Evolutionary conservation across 1,284 basidiomycete genomes (phyloP).

Genomic region (Volvariella volvacea): DNA sequence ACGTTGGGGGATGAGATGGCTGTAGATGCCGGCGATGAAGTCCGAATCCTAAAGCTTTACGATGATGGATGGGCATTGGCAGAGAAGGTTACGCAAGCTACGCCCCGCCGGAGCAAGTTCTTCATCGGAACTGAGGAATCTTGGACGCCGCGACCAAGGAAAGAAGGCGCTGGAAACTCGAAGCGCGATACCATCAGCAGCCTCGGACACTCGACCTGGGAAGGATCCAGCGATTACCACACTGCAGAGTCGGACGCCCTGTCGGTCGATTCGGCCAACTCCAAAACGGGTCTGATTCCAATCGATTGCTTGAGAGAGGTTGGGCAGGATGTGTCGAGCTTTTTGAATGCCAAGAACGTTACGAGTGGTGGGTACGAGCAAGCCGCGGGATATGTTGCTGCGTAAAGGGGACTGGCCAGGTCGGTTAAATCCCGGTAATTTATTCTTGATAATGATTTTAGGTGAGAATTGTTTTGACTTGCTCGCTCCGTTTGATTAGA

Average conservation of each 20-base stretch:
- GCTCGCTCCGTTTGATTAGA: no score
- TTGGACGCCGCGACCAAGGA: conserved; percentile 49
- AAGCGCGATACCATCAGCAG: conserved; percentile 14
- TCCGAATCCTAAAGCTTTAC: conserved; percentile 7
- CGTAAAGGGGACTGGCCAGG: no score
- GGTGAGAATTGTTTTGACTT: no score
- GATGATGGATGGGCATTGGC: conserved; percentile 8
- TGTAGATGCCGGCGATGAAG: conserved; percentile 3
- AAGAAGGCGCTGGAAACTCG: conserved; percentile 6
- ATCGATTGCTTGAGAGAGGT: conserved; percentile 50
- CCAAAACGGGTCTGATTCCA: conserved; percentile 36
- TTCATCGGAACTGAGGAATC: conserved; percentile 60
- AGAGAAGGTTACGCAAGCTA: conserved; percentile 37
- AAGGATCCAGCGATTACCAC: no score
- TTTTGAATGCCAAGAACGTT: conserved; percentile 42
- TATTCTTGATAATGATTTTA: no score
- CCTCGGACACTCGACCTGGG: conserved; percentile 9
- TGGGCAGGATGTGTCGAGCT: conserved; percentile 41
- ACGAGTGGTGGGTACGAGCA: conserved; percentile 25
- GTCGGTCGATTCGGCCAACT: conserved; percentile 21
- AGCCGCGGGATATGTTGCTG: no score
- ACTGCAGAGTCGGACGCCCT: no score
- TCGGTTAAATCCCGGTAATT: no score
- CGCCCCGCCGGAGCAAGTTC: conserved; percentile 42
- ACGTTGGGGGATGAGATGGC: conserved; percentile 25